phyloP scores from a whole-genome alignment of 305 asterid species.

The Solanum hybrid region DNA sequence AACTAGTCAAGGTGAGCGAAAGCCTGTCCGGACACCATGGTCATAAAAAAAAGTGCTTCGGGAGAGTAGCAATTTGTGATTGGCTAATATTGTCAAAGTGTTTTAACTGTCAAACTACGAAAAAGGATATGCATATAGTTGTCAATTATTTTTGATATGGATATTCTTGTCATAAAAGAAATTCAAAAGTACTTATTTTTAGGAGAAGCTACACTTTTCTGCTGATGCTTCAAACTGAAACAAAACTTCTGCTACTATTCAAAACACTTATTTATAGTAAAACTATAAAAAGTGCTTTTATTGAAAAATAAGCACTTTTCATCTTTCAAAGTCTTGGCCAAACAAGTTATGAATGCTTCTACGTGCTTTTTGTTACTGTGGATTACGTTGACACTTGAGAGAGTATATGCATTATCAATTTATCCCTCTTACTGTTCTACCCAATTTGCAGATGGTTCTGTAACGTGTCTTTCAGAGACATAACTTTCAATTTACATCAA shows the following conservation, averaged over 20 bases:
- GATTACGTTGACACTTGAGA: background rate
- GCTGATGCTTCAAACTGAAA: background rate
- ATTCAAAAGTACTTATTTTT: background rate
- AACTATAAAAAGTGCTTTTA: background rate
- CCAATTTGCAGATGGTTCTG: slow-evolving; percentile 77
- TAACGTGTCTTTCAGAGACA: slow-evolving; percentile 66
- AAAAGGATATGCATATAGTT: background rate
- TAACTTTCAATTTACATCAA: slow-evolving; percentile 60
- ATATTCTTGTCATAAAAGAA: background rate
- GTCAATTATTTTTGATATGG: background rate
- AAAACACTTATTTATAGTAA: background rate
- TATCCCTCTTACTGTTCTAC: slow-evolving; percentile 18
- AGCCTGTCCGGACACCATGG: too few relatives aligned
- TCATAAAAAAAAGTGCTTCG: background rate
- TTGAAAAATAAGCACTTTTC: background rate
- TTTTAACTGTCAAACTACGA: background rate
- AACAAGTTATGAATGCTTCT: background rate
- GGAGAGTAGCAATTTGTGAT: background rate
- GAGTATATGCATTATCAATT: background rate
- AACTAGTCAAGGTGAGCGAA: too few relatives aligned
- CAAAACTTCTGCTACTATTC: background rate
- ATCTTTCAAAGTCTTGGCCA: background rate
- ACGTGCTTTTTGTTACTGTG: background rate
- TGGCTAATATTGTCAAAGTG: background rate
- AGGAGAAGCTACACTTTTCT: background rate